Conservation (phyloP, 345 rosid species). For the Murraya koenigii region DNA sequence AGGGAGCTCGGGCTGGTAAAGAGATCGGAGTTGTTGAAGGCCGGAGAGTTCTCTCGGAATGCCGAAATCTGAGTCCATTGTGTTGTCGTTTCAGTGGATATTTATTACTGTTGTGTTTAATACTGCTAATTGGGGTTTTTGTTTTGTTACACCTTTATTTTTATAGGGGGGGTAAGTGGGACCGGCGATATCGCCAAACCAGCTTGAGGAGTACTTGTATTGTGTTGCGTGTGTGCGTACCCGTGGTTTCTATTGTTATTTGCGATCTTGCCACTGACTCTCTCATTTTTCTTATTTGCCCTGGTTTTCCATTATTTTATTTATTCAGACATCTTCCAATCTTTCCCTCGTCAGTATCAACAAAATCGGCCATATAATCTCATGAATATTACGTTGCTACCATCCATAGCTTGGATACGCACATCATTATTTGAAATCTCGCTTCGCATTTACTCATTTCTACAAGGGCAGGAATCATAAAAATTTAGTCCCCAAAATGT, state of each 20-base stretch:
- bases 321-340: neutral
- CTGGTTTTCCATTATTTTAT: neutral
- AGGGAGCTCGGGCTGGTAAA: slow-evolving; percentile 80
- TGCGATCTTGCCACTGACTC: neutral
- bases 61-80: slow-evolving; percentile 96
- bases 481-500: too few relatives aligned
- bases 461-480: too few relatives aligned
- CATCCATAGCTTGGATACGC: too few relatives aligned
- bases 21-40: slow-evolving; percentile 81
- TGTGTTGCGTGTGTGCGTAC: neutral
- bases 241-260: neutral
- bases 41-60: slow-evolving; percentile 88
- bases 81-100: neutral
- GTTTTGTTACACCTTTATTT: neutral
- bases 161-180: slow-evolving; percentile 12
- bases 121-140: neutral
- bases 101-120: neutral
- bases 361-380: neutral
- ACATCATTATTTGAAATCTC: too few relatives aligned
- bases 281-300: neutral
- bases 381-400: neutral
- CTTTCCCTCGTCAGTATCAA: neutral
- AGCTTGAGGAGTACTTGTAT: neutral
- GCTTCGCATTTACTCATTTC: too few relatives aligned
- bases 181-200: slow-evolving; percentile 22